Base-by-base conservation (phyloP, 768 basidiomycete genomes). In the Trametes gibbosa region DNA sequence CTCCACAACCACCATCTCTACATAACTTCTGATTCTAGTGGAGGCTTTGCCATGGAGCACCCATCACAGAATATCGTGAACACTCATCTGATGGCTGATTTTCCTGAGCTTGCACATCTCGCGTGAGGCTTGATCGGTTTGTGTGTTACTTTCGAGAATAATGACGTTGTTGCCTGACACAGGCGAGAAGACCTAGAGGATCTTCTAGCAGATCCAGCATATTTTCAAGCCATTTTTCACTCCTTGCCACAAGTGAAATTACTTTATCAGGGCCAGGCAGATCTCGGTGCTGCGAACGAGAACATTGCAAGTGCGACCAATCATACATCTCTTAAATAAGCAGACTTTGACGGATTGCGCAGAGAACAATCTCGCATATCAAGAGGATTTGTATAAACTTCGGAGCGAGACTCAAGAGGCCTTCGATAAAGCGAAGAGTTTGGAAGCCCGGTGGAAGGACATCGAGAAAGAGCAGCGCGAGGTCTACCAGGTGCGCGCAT, bases 161-260 rank as follows among this genome's bases (percentile, higher is more conserved):
- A 4, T 35, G 25, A 23, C 54, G 45, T 48, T 55, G 59, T 17
- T 17, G n/a, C 19, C 13, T 41, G 25, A 14, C 51, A 12, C 66
- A 95, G 93, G 64, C 84, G 90, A 50, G 88, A 92, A 63, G 93
- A 95, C 66, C 79, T 98, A n/a, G 91, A 97, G 71, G 93, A 95
- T 68, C 76, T 97, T 5, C 75, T 97, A 21, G 78, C 81, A 14
- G 92, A 97, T 69, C 88, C 86, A 0, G 74, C 76, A 16, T 95
- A 95, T 70, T 95, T 95, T 63, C 89, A 95, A 70, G 90, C 95
- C 8, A 77, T 90, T 61, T 88, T 98, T 63, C 89, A 95, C 72
- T 84, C 90, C 1, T 74, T 96, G 10, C 76, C 84, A 2, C 77
- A 79, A 25, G 92, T 96, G 40, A 87, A 88, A 67, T 78, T 80